Evolutionary conservation across 1,139 yeast species (phyloP).

Genomic region (Diutina rugosa): DNA sequence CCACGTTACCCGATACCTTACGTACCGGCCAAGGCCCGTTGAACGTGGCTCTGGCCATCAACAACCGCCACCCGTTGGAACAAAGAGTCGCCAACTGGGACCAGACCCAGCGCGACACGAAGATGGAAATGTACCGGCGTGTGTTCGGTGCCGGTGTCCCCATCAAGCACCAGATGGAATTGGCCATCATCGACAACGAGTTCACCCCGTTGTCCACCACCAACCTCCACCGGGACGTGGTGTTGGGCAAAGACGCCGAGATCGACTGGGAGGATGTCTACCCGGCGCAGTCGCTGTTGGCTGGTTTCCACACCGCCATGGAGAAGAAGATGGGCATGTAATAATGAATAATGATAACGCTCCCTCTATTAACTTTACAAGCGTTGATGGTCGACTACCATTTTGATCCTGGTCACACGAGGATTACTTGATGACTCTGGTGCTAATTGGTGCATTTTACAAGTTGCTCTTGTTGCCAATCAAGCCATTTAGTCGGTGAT

Average conservation of each 20-base stretch:
- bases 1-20: slow-evolving; percentile 46
- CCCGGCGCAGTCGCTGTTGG: slow-evolving; percentile 32
- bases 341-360: slow-evolving; percentile 2
- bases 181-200: slow-evolving; percentile 65
- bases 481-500: too few relatives aligned
- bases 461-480: too few relatives aligned
- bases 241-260: slow-evolving; percentile 59
- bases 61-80: slow-evolving; percentile 83
- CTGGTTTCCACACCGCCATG: slow-evolving; percentile 51
- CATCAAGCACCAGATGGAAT: slow-evolving; percentile 78
- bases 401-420: too few relatives aligned
- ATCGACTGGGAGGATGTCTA: slow-evolving; percentile 95
- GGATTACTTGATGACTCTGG: too few relatives aligned
- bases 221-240: slow-evolving; percentile 59
- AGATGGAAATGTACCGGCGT: slow-evolving; percentile 69
- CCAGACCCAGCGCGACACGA: slow-evolving; percentile 52
- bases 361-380: too few relatives aligned
- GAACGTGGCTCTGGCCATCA: slow-evolving; percentile 53
- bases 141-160: slow-evolving; percentile 92
- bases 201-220: slow-evolving; percentile 54
- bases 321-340: slow-evolving; percentile 52
- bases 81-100: slow-evolving; percentile 71
- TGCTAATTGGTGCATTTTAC: too few relatives aligned
- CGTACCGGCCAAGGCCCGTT: slow-evolving; percentile 48
- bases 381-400: too few relatives aligned